phyloP scores from a whole-genome alignment of 2,329 filamentous ascomycete species.

The Arthrobotrys iridis region DNA sequence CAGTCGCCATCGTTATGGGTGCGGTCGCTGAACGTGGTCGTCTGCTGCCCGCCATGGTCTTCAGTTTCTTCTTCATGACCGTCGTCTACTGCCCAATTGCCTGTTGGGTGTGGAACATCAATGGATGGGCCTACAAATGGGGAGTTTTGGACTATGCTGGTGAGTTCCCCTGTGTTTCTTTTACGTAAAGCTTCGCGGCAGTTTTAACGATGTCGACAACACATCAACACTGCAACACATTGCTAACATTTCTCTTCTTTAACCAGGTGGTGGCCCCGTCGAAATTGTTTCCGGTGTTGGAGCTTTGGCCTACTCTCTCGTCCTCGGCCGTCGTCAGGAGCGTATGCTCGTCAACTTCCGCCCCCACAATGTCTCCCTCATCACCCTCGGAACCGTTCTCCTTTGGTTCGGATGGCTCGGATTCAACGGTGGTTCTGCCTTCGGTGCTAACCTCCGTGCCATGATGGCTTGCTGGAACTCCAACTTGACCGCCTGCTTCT shows the following conservation, averaged over 20 bases:
- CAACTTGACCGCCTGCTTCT: constrained; percentile 91
- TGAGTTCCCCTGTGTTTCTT: constrained; percentile 55
- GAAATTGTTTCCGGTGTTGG: constrained; percentile 95
- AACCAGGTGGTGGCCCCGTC: constrained; percentile 81
- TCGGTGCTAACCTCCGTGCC: constrained; percentile 92
- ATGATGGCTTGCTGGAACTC: constrained; percentile 99
- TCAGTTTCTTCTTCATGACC: constrained; percentile 95
- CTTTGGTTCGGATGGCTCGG: constrained; percentile 99
- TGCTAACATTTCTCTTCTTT: not conserved
- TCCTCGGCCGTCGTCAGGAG: constrained; percentile 94
- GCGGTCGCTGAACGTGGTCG: constrained; percentile 94
- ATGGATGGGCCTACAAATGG: constrained; percentile 90
- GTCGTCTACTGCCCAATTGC: constrained; percentile 96
- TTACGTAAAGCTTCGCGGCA: constrained; percentile 42
- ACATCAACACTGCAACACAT: constrained; percentile 25
- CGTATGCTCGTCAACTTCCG: constrained; percentile 99
- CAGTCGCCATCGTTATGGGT: constrained; percentile 88
- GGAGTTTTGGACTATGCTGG: constrained; percentile 94
- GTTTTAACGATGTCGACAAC: constrained; percentile 9
- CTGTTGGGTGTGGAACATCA: constrained; percentile 95
- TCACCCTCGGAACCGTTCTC: constrained; percentile 91
- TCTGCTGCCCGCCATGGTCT: constrained; percentile 91
- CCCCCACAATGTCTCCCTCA: constrained; percentile 97
- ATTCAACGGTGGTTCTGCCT: constrained; percentile 96
- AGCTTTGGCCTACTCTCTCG: constrained; percentile 92